Percentiles rank a stretch among this genome's conserved stretches.
Evolutionary conservation across 208 protist genomes (phyloP).

Genomic region (Phytomonas francai): DNA sequence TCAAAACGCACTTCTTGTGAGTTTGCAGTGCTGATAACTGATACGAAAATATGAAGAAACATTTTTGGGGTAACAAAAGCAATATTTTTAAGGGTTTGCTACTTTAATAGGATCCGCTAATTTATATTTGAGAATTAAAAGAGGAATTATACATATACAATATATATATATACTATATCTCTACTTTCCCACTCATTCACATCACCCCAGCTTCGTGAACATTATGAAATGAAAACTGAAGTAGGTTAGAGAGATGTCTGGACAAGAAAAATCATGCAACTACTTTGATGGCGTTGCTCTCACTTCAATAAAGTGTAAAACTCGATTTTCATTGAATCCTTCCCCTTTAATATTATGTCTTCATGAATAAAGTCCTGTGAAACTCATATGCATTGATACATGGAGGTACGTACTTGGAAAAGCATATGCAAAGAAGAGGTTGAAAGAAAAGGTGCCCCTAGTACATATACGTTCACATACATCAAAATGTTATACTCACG

Average conservation of each 20-base stretch:
- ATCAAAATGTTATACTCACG: neutral
- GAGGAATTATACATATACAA: neutral
- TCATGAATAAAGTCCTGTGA: neutral
- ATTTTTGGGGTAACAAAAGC: neutral
- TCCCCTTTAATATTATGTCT: constrained; percentile 7
- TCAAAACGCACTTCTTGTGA: neutral
- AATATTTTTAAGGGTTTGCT: neutral
- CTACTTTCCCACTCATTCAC: neutral
- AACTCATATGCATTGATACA: neutral
- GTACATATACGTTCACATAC: neutral
- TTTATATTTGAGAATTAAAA: neutral
- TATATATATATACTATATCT: constrained; percentile 2
- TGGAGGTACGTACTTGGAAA: neutral
- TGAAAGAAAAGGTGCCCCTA: neutral
- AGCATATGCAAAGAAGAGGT: neutral
- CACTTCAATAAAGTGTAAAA: constrained; percentile 2
- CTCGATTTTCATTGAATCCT: constrained; percentile 7
- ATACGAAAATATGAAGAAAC: neutral
- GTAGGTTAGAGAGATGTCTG: neutral
- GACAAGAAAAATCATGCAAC: neutral
- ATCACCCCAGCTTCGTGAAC: neutral
- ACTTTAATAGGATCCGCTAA: neutral
- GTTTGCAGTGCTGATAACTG: neutral
- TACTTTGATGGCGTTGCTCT: neutral
- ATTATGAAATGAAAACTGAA: neutral